phyloP scores from a whole-genome alignment of 1,284 basidiomycete species.

The Austroboletus olivaceoglutinosus region DNA sequence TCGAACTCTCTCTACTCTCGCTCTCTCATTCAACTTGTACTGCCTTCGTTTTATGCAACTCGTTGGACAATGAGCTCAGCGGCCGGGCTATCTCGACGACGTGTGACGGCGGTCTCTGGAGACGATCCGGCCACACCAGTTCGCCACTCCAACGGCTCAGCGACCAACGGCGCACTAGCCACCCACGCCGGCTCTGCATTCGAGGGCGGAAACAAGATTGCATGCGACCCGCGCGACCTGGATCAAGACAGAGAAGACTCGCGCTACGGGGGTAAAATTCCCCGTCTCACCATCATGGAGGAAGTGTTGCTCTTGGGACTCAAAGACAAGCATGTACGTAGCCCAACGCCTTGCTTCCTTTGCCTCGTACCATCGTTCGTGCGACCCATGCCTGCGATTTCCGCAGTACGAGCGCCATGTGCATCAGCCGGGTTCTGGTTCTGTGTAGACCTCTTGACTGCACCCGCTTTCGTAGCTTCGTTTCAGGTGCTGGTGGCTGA shows the following conservation, averaged over 20 bases:
- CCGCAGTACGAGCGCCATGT: constrained; percentile 22
- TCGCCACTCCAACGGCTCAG: constrained; percentile 33
- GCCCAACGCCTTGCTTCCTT: background rate
- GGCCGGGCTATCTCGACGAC: constrained; percentile 53
- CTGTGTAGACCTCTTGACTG: constrained; percentile 1
- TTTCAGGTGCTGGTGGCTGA: constrained; percentile 31
- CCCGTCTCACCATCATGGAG: constrained; percentile 93
- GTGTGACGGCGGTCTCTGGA: constrained; percentile 43
- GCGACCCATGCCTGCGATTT: constrained; percentile 7
- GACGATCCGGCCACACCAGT: constrained; percentile 34
- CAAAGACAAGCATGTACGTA: constrained; percentile 82
- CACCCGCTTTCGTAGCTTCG: background rate
- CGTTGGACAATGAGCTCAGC: constrained; percentile 38
- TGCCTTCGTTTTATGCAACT: constrained; percentile 23
- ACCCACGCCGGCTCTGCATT: constrained; percentile 76
- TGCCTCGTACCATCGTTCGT: constrained; percentile 2
- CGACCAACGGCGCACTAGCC: constrained; percentile 29
- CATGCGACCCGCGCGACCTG: constrained; percentile 92
- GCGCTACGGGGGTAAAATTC: constrained; percentile 68
- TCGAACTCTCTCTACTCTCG: background rate
- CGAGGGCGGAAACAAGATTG: constrained; percentile 81
- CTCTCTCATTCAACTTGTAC: constrained; percentile 2
- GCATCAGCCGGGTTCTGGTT: background rate
- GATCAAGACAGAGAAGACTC: constrained; percentile 73
- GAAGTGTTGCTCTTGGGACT: constrained; percentile 91